phyloP scores from a whole-genome alignment of 768 basidiomycete species.

The Termitomyces sp. region DNA sequence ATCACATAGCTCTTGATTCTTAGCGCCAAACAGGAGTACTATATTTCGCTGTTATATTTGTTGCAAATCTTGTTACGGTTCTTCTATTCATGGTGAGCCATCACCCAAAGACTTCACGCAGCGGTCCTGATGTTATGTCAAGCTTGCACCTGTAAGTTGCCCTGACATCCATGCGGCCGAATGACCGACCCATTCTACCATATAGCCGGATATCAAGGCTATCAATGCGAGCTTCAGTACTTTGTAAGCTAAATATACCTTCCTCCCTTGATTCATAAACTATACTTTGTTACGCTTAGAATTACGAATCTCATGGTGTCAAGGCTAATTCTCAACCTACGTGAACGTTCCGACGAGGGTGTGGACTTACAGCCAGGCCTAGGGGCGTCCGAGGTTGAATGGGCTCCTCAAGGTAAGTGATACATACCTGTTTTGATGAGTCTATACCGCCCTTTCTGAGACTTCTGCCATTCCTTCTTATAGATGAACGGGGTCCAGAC shows the following conservation, averaged over 20 bases:
- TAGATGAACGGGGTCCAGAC: neutral
- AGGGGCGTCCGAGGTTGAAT: neutral
- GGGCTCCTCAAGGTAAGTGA: neutral
- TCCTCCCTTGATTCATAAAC: neutral
- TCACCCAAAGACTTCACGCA: neutral
- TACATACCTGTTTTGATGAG: neutral
- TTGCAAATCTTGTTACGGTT: conserved; percentile 27
- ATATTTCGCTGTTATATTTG: conserved; percentile 29
- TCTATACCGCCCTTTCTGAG: neutral
- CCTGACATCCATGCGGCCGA: neutral
- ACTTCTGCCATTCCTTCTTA: neutral
- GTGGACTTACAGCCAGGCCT: neutral
- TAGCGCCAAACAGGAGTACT: neutral
- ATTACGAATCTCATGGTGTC: conserved; percentile 36
- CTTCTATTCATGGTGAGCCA: conserved; percentile 27
- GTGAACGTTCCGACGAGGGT: conserved; percentile 6
- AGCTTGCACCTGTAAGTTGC: neutral
- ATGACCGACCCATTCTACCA: neutral
- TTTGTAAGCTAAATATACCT: conserved; percentile 18
- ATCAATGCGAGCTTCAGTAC: conserved; percentile 36
- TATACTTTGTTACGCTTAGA: conserved; percentile 9
- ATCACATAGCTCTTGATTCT: neutral
- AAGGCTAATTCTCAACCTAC: conserved; percentile 31
- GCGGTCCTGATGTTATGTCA: neutral
- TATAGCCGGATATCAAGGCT: conserved; percentile 30